Evolutionary conservation across 257 asterid species (phyloP).

Genomic region (Primulina tabacum): DNA sequence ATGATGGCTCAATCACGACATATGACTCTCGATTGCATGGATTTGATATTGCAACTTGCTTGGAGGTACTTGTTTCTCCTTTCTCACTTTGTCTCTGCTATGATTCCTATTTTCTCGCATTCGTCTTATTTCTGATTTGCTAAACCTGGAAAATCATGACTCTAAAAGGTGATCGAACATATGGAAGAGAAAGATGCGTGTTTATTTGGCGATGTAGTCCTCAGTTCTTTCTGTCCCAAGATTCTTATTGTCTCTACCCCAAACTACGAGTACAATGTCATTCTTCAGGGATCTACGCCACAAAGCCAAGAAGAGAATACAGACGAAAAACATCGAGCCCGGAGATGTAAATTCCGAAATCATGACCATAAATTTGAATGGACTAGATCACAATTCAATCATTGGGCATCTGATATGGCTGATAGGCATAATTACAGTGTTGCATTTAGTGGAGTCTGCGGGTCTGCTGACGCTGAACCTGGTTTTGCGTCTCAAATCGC

Average conservation of each 20-base stretch:
- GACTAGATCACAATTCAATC: conserved; percentile 76
- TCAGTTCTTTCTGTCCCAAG: conserved; percentile 61
- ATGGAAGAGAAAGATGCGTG: conserved; percentile 89
- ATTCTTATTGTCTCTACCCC: conserved; percentile 88
- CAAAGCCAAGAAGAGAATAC: conserved; percentile 61
- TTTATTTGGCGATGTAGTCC: conserved; percentile 71
- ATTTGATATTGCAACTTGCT: conserved; percentile 87
- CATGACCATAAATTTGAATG: conserved; percentile 96
- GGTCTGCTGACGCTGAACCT: conserved; percentile 63
- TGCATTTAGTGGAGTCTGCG: conserved; percentile 86
- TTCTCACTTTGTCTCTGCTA: background rate
- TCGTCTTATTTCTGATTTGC: background rate
- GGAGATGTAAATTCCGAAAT: conserved; percentile 68
- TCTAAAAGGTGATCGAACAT: conserved; percentile 80
- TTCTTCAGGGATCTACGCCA: conserved; percentile 69
- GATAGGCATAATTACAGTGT: conserved; percentile 52
- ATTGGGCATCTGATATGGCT: conserved; percentile 78
- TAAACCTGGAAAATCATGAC: conserved; percentile 12
- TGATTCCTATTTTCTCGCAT: background rate
- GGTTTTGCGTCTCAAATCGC: conserved; percentile 97
- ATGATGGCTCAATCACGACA: conserved; percentile 65
- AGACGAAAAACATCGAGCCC: conserved; percentile 54
- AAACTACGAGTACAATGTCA: conserved; percentile 82
- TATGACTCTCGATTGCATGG: conserved; percentile 69
- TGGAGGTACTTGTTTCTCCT: conserved; percentile 65